Base-by-base conservation (phyloP, 116 monocot species). In the Cymodocea nodosa region DNA sequence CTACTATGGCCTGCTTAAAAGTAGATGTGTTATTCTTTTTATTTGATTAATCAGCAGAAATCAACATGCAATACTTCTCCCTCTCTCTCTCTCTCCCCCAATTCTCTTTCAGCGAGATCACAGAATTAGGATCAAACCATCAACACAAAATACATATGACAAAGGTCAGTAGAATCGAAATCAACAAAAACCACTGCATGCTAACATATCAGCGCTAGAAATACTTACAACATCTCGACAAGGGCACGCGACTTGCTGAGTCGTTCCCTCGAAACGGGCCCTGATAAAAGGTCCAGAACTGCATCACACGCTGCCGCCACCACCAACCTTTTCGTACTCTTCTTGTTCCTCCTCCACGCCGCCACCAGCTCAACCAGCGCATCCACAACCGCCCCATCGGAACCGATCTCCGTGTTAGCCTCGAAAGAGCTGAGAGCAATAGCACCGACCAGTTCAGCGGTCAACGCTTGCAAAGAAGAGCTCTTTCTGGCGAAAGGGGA, bases 201-300 rank as follows among this genome's bases (percentile, higher is more conserved):
- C 18, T 12, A 56, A 25, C 2, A 44, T 44, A 44, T 37, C 17
- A 49, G n/a, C 7, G 34, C n/a, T 20, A 56, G 6, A 39, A 52
- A 70, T 55, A 79, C 93, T 81, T 59, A 93, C 93, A 89, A 84
- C 52, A 86, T 50, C 63, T 70, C 68, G 65, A 76, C 74, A 6
- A 86, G 54, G 5, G 73, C 72, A 15, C n/a, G 60, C 2, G 67
- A 64, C 10, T 80, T 61, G 30, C 81, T 67, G 50, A 93, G 69
- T 23, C 60, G 62, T n/a, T 78, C 80, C 67, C 85, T 79, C 18
- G 79, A 83, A 54, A 69, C 15, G 0, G 73, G 56, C 59, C 82
- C 78, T 5, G 71, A 73, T 2, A 81, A 84, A 4, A 93, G 67
- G 73, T 89, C 93, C 73, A 89, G 64, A 15, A 93, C 17, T 51